Percentiles rank a stretch among this genome's conserved stretches.
These are phyloP conservation scores for Pleurotus ostreatus DNA, from an alignment of 768 basidiomycete species.

Conservation along the genomic window DNA sequence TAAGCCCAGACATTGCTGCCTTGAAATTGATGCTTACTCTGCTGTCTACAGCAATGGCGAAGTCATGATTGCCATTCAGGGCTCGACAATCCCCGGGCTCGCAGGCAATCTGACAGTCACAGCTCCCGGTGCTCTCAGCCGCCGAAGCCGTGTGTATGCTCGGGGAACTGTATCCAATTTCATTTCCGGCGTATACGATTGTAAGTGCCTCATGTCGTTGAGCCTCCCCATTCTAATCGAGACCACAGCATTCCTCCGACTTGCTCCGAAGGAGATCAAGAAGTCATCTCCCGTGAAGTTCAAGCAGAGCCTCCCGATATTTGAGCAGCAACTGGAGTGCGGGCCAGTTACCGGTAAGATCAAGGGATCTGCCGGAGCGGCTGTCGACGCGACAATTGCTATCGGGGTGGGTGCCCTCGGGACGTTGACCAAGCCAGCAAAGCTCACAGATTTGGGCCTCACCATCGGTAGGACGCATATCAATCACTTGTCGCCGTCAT, in stretches of 20 bases:
- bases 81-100: neutral
- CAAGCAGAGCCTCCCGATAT: neutral
- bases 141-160: neutral
- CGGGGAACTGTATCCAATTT: neutral
- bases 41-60: neutral
- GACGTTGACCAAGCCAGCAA: conserved; percentile 1
- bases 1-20: conserved; percentile 6
- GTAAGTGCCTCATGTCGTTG: neutral
- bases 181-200: neutral
- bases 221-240: neutral
- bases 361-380: neutral
- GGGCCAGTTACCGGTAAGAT: neutral
- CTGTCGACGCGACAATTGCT: neutral
- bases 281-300: neutral
- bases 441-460: neutral
- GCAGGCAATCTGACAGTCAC: neutral
- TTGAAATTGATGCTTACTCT: neutral
- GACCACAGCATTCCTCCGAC: neutral
- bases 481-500: no score
- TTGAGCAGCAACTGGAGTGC: neutral
- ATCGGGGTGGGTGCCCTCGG: conserved; percentile 2
- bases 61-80: conserved; percentile 1
- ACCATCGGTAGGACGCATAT: neutral
- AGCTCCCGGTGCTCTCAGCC: neutral
- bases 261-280: neutral